These are phyloP conservation scores for Candida golubevii DNA, from an alignment of 805 yeast species.

Conservation along the genomic window DNA sequence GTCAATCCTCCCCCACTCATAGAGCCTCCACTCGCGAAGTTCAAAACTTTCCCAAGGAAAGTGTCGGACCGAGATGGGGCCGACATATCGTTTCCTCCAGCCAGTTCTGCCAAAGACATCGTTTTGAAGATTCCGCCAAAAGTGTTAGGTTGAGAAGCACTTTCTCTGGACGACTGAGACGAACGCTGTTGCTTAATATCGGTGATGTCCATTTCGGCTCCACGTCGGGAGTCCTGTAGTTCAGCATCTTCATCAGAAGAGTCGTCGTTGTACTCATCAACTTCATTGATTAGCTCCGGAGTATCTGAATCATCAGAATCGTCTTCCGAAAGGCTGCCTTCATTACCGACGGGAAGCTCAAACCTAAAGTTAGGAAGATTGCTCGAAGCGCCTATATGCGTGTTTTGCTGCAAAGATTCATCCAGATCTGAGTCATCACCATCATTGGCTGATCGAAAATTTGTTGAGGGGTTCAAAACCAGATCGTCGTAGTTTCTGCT, in stretches of 20 bases:
- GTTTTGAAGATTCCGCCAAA: slow-evolving; percentile 28
- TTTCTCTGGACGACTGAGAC: slow-evolving; percentile 9
- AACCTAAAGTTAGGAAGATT: slow-evolving; percentile 15
- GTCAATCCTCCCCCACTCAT: slow-evolving; percentile 40
- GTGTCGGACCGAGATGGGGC: slow-evolving; percentile 32
- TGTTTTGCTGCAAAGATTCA: slow-evolving; percentile 1
- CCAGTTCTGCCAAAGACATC: slow-evolving; percentile 33
- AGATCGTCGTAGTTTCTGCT: slow-evolving; percentile 23
- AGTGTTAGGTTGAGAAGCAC: slow-evolving; percentile 5
- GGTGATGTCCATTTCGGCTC: slow-evolving; percentile 14
- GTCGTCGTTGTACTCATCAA: slow-evolving; percentile 13
- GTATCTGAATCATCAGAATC: slow-evolving; percentile 6
- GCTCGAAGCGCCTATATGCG: slow-evolving; percentile 1
- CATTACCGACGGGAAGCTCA: slow-evolving; percentile 4
- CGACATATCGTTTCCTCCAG: slow-evolving; percentile 12
- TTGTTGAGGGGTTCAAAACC: slow-evolving; percentile 23
- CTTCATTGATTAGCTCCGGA: slow-evolving; percentile 5
- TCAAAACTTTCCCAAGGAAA: slow-evolving; percentile 35
- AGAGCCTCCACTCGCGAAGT: slow-evolving; percentile 22
- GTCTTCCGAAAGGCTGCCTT: slow-evolving; percentile 4
- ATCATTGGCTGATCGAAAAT: slow-evolving; percentile 10
- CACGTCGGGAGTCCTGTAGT: neutral
- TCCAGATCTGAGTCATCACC: slow-evolving; percentile 18
- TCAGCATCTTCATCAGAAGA: slow-evolving; percentile 17
- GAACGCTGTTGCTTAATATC: slow-evolving; percentile 9